Evolutionary conservation across 208 protist species (phyloP), one percentile per base, ranked within the genome.

Genomic region (Crithidia expoeki): DNA sequence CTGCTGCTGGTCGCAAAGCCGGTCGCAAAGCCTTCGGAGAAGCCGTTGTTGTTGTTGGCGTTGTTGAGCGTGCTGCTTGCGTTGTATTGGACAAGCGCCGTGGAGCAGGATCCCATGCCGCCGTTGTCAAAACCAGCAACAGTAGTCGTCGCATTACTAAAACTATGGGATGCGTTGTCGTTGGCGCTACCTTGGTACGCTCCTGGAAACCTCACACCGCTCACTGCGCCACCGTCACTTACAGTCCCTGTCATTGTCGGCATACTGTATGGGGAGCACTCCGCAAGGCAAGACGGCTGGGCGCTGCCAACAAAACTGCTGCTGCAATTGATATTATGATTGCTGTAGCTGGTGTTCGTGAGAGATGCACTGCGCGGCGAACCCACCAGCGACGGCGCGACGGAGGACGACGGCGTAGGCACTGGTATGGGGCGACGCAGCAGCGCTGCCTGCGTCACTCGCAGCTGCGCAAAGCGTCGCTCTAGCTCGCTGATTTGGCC

Each of bases 401-500:
- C 51, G 0, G 78, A 83, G 16, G 68, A 68, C 17, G 49, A 10
- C 42, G 78, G 55, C 23, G 69, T 66, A 27, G 79, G 50, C 25
- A 60, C 36, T 17, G 74, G 32, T 23, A 60, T 62, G 49, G 72
- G 70, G 19, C 83, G 82, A n/a, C 78, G 67, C 59, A 92, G 87
- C 47, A 84, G 52, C 25, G 58, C 23, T 19, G 90, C 77, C 74
- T 85, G 83, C 27, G 74, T 38, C 25, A 46, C 61, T 17, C 87
- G 83, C 51, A 93, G 82, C 34, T 30, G 76, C 10, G 42, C 40
- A 69, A 90, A 93, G 12, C 60, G 32, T 42, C 58, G 63, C 72
- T 95, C 85, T 27, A 95, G 50, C 52, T 67, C 63, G 2, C 36
- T 49, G 27, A 93, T 89, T 28, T 46, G 12, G 4, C 44, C 69